A percentile compares a stretch with the other conserved stretches of the same genome.
Evolutionary conservation across 2,329 filamentous ascomycete species (phyloP).

Genomic region (Aspergillus transmontanensis): DNA sequence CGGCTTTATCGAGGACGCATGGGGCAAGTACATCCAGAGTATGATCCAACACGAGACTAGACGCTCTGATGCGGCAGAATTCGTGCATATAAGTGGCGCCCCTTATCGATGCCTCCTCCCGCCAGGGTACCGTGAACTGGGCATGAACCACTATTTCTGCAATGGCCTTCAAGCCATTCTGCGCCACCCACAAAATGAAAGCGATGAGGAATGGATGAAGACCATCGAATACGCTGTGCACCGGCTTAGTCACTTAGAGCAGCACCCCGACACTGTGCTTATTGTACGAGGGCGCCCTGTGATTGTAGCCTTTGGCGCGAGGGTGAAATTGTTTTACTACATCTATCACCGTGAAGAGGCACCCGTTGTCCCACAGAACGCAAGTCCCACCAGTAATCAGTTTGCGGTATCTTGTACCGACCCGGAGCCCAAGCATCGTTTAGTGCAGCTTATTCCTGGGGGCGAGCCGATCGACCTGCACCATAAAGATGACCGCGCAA

Average conservation of each 20-base stretch:
- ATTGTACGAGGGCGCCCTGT: constrained; percentile 9
- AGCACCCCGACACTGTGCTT: neutral
- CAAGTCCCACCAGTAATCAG: constrained; percentile 5
- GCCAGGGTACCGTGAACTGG: constrained; percentile 15
- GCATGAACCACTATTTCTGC: constrained; percentile 6
- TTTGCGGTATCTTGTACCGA: constrained; percentile 14
- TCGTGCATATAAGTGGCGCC: neutral
- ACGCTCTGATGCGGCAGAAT: neutral
- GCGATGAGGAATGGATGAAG: constrained; percentile 15
- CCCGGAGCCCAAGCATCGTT: constrained; percentile 12
- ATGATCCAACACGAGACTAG: neutral
- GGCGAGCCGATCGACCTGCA: constrained; percentile 13
- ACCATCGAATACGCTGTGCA: constrained; percentile 10
- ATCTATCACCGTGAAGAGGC: constrained; percentile 2
- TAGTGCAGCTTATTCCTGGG: constrained; percentile 17
- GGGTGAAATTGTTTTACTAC: constrained; percentile 21
- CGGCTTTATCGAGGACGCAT: constrained; percentile 16
- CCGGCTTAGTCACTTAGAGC: constrained; percentile 8
- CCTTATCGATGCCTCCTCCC: constrained; percentile 15
- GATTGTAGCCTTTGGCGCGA: constrained; percentile 18
- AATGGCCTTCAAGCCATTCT: constrained; percentile 15
- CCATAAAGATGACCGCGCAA: constrained; percentile 3
- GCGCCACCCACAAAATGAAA: constrained; percentile 15
- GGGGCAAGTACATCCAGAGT: constrained; percentile 13
- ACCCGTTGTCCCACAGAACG: neutral